phyloP scores from a whole-genome alignment of 1,284 basidiomycete genomes.

The Trametes versicolor region DNA sequence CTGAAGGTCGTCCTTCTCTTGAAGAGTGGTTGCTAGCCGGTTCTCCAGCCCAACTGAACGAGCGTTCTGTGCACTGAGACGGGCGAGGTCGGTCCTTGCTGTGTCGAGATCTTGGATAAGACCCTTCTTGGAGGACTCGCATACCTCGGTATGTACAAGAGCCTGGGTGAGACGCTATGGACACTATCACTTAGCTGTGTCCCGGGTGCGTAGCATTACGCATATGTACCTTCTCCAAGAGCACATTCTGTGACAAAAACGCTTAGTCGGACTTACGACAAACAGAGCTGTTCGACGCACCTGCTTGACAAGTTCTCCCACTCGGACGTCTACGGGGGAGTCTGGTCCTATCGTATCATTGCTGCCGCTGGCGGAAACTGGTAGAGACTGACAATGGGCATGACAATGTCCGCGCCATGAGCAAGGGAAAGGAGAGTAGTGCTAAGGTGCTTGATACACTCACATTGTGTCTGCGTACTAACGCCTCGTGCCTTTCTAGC shows the following conservation, averaged over 20 bases:
- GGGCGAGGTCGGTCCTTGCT: conserved; percentile 73
- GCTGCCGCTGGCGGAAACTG: conserved; percentile 8
- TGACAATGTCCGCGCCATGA: neutral
- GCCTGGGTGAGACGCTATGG: conserved; percentile 81
- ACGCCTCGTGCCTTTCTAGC: conserved; percentile 87
- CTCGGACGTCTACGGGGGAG: conserved; percentile 43
- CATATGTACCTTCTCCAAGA: conserved; percentile 72
- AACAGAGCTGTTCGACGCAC: conserved; percentile 25
- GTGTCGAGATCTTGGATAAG: conserved; percentile 83
- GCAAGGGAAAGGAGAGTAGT: neutral
- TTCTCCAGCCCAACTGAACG: conserved; percentile 77
- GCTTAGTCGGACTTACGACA: neutral
- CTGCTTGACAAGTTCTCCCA: conserved; percentile 50
- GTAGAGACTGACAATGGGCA: neutral
- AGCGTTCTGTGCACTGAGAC: conserved; percentile 74
- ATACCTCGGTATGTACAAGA: conserved; percentile 83
- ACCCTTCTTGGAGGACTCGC: conserved; percentile 82
- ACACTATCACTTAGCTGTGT: neutral
- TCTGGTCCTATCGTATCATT: conserved; percentile 25
- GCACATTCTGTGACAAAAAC: conserved; percentile 60
- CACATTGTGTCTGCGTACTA: conserved; percentile 79
- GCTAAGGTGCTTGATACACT: conserved; percentile 5
- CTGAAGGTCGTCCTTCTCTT: conserved; percentile 86
- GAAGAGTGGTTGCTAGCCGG: conserved; percentile 65
- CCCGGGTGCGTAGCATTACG: neutral